A percentile compares a stretch with the other conserved stretches of the same genome.
Evolutionary conservation across 1,139 yeast genomes (phyloP).

Genomic region (Geotrichum fermentans): DNA sequence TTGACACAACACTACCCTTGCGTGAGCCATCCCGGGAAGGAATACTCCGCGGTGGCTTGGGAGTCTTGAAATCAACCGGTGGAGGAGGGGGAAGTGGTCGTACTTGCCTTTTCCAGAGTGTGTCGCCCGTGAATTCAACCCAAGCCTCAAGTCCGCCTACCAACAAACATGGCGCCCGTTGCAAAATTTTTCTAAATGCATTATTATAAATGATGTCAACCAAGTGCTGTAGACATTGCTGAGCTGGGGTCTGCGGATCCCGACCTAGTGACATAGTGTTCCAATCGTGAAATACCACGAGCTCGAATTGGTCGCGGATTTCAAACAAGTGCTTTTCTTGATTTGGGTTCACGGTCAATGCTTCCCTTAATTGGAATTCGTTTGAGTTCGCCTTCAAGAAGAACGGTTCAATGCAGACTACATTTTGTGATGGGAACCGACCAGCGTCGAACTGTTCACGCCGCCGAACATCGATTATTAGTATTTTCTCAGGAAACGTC

Average conservation of each 20-base stretch:
- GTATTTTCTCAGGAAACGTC: slow-evolving; percentile 33
- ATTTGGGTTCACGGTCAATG: slow-evolving; percentile 52
- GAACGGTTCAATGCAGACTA: slow-evolving; percentile 70
- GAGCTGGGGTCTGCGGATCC: slow-evolving; percentile 23
- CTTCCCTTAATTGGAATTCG: slow-evolving; percentile 57
- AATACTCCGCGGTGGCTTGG: slow-evolving; percentile 12
- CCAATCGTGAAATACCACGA: slow-evolving; percentile 58
- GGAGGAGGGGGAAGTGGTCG: neutral
- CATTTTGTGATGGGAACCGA: slow-evolving; percentile 53
- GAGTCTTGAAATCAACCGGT: slow-evolving; percentile 5
- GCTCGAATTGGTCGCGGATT: slow-evolving; percentile 51
- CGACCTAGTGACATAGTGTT: slow-evolving; percentile 25
- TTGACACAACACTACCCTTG: slow-evolving; percentile 12
- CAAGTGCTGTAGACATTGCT: slow-evolving; percentile 23
- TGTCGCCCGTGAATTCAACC: slow-evolving; percentile 35
- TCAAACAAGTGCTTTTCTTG: slow-evolving; percentile 50
- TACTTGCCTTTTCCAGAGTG: slow-evolving; percentile 21
- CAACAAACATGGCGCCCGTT: slow-evolving; percentile 51
- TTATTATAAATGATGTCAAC: slow-evolving; percentile 34
- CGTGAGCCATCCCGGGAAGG: slow-evolving; percentile 9
- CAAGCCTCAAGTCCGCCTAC: slow-evolving; percentile 51
- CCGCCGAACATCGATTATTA: slow-evolving; percentile 64
- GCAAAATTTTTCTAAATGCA: slow-evolving; percentile 46
- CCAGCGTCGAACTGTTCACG: slow-evolving; percentile 52
- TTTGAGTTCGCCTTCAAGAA: slow-evolving; percentile 39